Evolutionary conservation across 1,284 basidiomycete genomes (phyloP).

Genomic region (Papiliotrema laurentii): DNA sequence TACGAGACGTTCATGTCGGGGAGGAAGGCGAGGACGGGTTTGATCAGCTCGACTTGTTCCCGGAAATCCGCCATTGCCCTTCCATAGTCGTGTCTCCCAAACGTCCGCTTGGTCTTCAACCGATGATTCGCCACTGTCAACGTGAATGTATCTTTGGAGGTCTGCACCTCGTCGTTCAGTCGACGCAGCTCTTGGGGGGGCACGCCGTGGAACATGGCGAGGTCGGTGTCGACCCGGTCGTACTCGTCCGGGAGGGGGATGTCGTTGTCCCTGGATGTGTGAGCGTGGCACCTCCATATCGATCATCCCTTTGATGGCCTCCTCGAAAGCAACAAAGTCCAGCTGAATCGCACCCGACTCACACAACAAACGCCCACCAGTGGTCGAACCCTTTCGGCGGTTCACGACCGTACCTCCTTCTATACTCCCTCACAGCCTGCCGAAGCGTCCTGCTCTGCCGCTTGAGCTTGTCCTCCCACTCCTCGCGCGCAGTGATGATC

Average conservation of each 20-base stretch:
- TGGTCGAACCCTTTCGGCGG: conserved; percentile 50
- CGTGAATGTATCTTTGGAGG: not conserved
- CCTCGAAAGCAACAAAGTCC: no score
- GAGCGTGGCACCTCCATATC: no score
- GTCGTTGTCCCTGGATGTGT: conserved; percentile 47
- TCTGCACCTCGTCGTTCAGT: not conserved
- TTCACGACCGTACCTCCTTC: conserved; percentile 43
- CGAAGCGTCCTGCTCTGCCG: conserved; percentile 50
- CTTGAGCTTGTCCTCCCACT: conserved; percentile 48
- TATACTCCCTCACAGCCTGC: conserved; percentile 50
- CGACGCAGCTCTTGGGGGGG: conserved; percentile 57
- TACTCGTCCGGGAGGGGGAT: conserved; percentile 47
- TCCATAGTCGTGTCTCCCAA: not conserved
- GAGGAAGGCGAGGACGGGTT: not conserved
- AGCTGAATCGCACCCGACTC: no score
- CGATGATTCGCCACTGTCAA: not conserved
- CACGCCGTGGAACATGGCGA: conserved; percentile 24
- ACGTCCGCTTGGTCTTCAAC: not conserved
- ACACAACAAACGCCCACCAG: conserved; percentile 27
- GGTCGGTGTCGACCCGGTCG: conserved; percentile 33
- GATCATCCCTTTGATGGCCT: no score
- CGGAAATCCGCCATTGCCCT: conserved; percentile 18
- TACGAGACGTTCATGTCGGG: not conserved
- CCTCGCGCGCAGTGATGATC: conserved; percentile 21
- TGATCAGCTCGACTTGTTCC: conserved; percentile 3